phyloP scores from a whole-genome alignment of 192 early-diverging fungal species.

The Linnemannia elongata region DNA sequence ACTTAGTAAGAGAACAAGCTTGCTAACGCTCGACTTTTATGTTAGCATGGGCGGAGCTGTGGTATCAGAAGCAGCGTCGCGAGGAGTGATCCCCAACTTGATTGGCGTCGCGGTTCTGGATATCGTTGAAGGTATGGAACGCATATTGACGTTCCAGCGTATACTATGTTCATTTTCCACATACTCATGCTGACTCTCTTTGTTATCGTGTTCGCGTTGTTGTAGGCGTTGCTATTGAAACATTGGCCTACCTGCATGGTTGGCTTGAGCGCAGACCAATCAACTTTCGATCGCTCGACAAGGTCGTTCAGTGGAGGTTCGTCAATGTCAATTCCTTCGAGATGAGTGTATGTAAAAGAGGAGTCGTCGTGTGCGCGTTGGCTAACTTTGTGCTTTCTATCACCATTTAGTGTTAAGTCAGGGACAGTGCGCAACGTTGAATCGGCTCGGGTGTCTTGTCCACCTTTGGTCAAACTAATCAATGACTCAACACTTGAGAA shows the following conservation, averaged over 20 bases:
- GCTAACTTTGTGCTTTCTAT: background rate
- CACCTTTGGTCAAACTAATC: conserved; percentile 66
- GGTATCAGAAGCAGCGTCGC: conserved; percentile 72
- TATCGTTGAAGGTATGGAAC: conserved; percentile 79
- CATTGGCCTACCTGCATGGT: conserved; percentile 62
- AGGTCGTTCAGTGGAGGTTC: conserved; percentile 73
- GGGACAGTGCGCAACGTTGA: conserved; percentile 72
- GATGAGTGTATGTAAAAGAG: background rate
- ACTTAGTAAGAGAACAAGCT: background rate
- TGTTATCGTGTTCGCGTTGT: background rate
- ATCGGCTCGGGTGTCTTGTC: conserved; percentile 80
- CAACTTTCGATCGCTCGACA: conserved; percentile 60
- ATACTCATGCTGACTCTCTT: background rate
- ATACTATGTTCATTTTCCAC: background rate
- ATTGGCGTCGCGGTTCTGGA: conserved; percentile 79
- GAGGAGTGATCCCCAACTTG: conserved; percentile 61
- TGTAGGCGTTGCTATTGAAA: conserved; percentile 68
- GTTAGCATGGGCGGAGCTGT: conserved; percentile 85
- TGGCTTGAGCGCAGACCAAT: conserved; percentile 63
- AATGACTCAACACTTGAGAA: conserved; percentile 19
- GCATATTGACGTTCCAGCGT: background rate
- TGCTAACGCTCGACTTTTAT: background rate
- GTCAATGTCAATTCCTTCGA: background rate
- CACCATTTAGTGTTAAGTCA: conserved; percentile 64
- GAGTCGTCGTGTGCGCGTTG: background rate